Evolutionary conservation across 2,329 filamentous ascomycete species (phyloP), one percentile per base, ranked within the genome.

Genomic region (Fusarium sp.): DNA sequence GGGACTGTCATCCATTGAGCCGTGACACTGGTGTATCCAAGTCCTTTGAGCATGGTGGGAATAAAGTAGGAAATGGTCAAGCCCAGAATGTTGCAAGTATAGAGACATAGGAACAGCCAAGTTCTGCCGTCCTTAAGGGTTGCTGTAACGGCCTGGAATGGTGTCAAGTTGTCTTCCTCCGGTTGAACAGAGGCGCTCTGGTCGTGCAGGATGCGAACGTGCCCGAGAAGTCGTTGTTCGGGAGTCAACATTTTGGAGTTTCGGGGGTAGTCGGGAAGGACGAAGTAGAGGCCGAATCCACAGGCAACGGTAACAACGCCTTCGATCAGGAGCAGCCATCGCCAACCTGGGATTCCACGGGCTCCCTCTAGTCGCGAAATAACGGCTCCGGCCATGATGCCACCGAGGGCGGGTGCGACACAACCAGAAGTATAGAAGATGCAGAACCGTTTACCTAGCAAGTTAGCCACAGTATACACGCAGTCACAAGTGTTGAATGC

Each of bases 51-150:
- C 33, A 88, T 83, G 1, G 86, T 87, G 0, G 87, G 87, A 70
- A 88, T 87, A 74, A 88, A 88, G 79, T 88, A 89, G 6, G 84
- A 86, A 17, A 88, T 83, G 1, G 85, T 80, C 49, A 84, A 85
- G 2, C 85, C 85, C 7, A 87, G 87, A 17, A 80, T 69, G 61
- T 80, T 72, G 16, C 86, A 83, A 83, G 88, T 87, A 75, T 87
- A 88, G 5, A 87, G 84, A 2, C 86, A 65, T 9, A 86, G 82
- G 67, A 88, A 84, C 3, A 85, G 75, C 69, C 85, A 87, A 0
- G 86, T 86, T 6, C 62, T 67, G 2, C 61, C 61, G 31, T 71
- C 66, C 1, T 66, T 11, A 5, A 71, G 49, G 11, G 31, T 33
- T 33, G 31, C 20, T 16, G 49, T 42, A 16, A 67, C 66, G 0